Evolutionary conservation across 345 rosid species (phyloP).

Genomic region (Atalantia buxifolia): DNA sequence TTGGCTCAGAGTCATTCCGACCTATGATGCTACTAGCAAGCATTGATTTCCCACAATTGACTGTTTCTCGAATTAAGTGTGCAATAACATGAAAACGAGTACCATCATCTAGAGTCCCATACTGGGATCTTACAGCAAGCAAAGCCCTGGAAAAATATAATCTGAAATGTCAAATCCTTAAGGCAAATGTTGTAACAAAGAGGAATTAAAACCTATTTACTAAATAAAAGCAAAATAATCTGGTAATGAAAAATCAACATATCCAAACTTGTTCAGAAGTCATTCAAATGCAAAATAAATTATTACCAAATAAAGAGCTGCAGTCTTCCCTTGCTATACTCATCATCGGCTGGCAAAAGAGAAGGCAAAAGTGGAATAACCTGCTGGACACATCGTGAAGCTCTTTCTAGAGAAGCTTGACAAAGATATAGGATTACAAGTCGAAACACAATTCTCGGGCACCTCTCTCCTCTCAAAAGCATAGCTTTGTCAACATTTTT

Average conservation of each 20-base stretch:
- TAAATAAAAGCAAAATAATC: not conserved
- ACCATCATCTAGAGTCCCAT: constrained; percentile 78
- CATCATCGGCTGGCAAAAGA: constrained; percentile 75
- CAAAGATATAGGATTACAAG: constrained; percentile 79
- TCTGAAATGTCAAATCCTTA: constrained; percentile 12
- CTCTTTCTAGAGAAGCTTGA: constrained; percentile 77
- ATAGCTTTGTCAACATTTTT: constrained; percentile 87
- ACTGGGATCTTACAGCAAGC: constrained; percentile 75
- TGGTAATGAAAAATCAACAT: not conserved
- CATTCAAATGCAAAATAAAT: constrained; percentile 4
- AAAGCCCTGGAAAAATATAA: constrained; percentile 54
- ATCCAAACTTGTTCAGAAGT: not conserved
- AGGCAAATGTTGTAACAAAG: constrained; percentile 7
- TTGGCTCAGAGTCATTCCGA: constrained; percentile 64
- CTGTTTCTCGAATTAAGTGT: constrained; percentile 85
- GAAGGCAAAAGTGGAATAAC: constrained; percentile 78
- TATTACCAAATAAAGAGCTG: constrained; percentile 82
- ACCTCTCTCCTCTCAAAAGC: constrained; percentile 90
- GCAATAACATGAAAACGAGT: constrained; percentile 90
- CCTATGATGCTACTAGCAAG: constrained; percentile 71
- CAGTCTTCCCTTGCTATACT: constrained; percentile 83
- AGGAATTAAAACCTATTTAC: not conserved
- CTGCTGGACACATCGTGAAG: constrained; percentile 84
- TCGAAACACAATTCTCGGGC: constrained; percentile 85
- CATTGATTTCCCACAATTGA: constrained; percentile 74